A percentile compares a stretch with the other conserved stretches of the same genome.
Conservation (phyloP, 305 asterid species). For the Solanum hybrid region DNA sequence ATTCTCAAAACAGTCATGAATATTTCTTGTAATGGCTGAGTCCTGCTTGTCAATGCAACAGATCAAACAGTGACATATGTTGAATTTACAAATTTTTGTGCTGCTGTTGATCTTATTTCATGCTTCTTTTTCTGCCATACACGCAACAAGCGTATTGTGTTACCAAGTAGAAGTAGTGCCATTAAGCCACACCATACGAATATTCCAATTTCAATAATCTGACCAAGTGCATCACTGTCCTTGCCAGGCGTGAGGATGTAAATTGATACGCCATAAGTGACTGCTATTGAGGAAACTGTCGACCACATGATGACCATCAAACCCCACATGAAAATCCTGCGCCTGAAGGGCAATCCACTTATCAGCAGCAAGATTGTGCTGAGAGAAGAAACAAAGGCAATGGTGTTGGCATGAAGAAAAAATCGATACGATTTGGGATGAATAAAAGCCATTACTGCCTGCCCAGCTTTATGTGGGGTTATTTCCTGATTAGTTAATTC, state of each 20-base stretch:
- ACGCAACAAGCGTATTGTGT: slow-evolving; percentile 20
- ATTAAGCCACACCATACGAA: slow-evolving; percentile 16
- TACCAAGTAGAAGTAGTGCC: slow-evolving; percentile 17
- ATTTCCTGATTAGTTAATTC: slow-evolving; percentile 1
- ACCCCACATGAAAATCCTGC: slow-evolving; percentile 33
- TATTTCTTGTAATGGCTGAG: background rate
- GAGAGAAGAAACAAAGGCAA: slow-evolving; percentile 37
- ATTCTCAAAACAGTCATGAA: background rate
- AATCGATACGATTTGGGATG: slow-evolving; percentile 19
- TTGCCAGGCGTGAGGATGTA: slow-evolving; percentile 14
- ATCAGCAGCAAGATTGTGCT: slow-evolving; percentile 41
- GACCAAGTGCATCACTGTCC: background rate
- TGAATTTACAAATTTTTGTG: background rate
- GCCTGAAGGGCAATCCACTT: slow-evolving; percentile 36
- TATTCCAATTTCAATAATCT: background rate
- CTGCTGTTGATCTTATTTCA: background rate
- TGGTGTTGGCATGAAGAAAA: slow-evolving; percentile 30
- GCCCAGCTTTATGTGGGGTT: slow-evolving; percentile 28
- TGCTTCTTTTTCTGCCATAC: slow-evolving; percentile 23
- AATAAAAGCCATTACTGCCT: slow-evolving; percentile 31
- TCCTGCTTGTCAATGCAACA: background rate
- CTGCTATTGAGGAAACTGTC: slow-evolving; percentile 26
- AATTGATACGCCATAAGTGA: slow-evolving; percentile 24
- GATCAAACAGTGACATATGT: background rate
- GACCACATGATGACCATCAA: slow-evolving; percentile 45